Evolutionary conservation across 1,284 basidiomycete species (phyloP), one percentile per base, ranked within the genome.

Genomic region (Tylopilus microsporus): DNA sequence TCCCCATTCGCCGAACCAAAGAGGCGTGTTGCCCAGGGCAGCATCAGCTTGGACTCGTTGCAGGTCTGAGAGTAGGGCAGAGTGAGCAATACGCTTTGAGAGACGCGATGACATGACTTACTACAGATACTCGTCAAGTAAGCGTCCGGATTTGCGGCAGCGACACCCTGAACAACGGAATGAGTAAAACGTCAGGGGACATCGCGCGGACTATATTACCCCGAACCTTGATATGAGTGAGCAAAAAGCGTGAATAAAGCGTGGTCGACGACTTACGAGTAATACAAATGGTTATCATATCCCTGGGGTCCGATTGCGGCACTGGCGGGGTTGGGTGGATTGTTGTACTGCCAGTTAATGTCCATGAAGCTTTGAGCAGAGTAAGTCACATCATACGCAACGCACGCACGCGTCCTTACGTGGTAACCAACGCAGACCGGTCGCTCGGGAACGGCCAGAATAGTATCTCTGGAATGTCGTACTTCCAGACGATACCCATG

Each of bases 211-310:
- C 79, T 62, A 12, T 30, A 36, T 69, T 74, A 87, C 85, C 18
- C 86, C 86, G 59, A 83, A 88, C 54, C 81, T 87, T 50, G 60
- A 39, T n/a, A 19, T 39, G 7, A 52, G 18, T 67, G 57, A 68
- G 55, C 45, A 52, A 50, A n/a, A 34, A 15, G 21, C 50, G 19
- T 39, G 32, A 19, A 13, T 11, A n/a, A 55, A 18, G 42, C 15
- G 55, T 36, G 45, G 21, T 45, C 15, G 32, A 36, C 3, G 5
- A 70, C 81, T 66, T 65, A 85, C 82, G 74, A 79, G 66, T 89
- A 89, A 68, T 90, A 91, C n/a, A 91, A 69, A 70, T 91, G 89
- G 58, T 89, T 86, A 65, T 91, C 89, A 63, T 90, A 91, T n/a
- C 73, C 76, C 63, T 87, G 84, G 18, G 87, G 84, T 1, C 89